Percentiles rank a stretch among this genome's conserved stretches.
These are phyloP conservation scores for Thermoascus crustaceus DNA, from an alignment of 2,329 filamentous ascomycete genomes.

Conservation along the genomic window DNA sequence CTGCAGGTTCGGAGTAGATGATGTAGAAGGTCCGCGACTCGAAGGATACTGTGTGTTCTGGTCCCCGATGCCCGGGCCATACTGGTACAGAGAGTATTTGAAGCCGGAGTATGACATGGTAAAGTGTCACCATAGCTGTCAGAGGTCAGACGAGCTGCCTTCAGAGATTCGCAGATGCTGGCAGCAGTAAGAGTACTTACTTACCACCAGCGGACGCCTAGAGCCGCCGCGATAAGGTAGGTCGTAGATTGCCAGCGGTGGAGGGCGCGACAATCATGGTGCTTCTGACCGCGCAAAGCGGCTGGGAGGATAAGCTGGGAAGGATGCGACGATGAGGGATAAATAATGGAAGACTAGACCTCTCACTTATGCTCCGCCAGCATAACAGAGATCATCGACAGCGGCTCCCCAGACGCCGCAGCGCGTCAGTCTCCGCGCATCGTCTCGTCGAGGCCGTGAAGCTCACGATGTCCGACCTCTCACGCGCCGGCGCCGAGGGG, in stretches of 20 bases:
- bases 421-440: too few relatives aligned
- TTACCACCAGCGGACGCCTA: too few relatives aligned
- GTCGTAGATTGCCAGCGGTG: background rate
- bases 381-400: background rate
- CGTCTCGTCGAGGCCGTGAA: too few relatives aligned
- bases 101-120: constrained; percentile 12
- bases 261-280: background rate
- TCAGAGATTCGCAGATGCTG: background rate
- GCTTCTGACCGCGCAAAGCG: background rate
- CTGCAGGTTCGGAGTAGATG: background rate
- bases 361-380: background rate
- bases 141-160: background rate
- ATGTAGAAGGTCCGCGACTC: too few relatives aligned
- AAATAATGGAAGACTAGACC: too few relatives aligned
- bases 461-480: background rate
- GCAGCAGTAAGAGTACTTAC: too few relatives aligned
- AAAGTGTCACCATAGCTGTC: background rate
- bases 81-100: constrained; percentile 9
- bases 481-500: background rate
- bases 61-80: constrained; percentile 6
- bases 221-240: background rate
- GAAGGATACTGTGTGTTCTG: constrained; percentile 7
- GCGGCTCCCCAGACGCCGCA: too few relatives aligned
- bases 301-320: background rate
- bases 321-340: background rate